phyloP scores from a whole-genome alignment of 2,329 filamentous ascomycete species.

The Alternaria consortialis region DNA sequence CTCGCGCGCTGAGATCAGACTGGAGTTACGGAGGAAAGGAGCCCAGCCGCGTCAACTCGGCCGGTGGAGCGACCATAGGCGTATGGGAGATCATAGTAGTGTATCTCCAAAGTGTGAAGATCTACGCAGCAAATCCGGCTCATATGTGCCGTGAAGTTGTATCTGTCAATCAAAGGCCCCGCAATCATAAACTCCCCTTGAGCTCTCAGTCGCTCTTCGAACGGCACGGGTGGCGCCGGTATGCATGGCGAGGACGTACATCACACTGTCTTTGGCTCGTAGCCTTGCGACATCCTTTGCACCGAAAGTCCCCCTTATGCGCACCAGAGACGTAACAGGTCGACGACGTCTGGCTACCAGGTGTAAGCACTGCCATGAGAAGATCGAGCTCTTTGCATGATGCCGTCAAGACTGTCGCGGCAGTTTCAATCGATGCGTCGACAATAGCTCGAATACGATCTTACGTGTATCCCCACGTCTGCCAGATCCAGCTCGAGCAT shows the following conservation, averaged over 20 bases:
- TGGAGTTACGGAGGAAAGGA: neutral
- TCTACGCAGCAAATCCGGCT: neutral
- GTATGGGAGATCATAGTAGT: neutral
- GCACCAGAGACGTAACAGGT: neutral
- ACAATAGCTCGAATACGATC: slow-evolving; percentile 5
- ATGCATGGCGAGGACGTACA: neutral
- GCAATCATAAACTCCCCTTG: neutral
- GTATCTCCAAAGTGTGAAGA: neutral
- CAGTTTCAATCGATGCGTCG: neutral
- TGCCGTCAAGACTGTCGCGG: neutral
- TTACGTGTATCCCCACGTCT: slow-evolving; percentile 11
- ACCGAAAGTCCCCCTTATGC: neutral
- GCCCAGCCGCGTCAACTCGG: neutral
- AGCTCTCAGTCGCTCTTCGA: neutral
- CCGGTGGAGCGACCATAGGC: neutral
- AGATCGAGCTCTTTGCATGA: slow-evolving; percentile 1
- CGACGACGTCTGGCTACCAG: neutral
- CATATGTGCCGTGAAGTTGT: neutral
- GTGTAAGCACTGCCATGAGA: slow-evolving; percentile 1
- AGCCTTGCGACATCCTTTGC: slow-evolving; percentile 1
- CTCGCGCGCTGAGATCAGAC: neutral
- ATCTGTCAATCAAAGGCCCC: slow-evolving; percentile 5
- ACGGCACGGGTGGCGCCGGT: slow-evolving; percentile 9
- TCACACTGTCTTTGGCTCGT: neutral
- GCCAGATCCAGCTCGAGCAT: neutral